Percentiles rank a stretch among this genome's conserved stretches.
These are phyloP conservation scores for Lonicera japonica DNA, from an alignment of 129 eudicot species.

Conservation along the genomic window DNA sequence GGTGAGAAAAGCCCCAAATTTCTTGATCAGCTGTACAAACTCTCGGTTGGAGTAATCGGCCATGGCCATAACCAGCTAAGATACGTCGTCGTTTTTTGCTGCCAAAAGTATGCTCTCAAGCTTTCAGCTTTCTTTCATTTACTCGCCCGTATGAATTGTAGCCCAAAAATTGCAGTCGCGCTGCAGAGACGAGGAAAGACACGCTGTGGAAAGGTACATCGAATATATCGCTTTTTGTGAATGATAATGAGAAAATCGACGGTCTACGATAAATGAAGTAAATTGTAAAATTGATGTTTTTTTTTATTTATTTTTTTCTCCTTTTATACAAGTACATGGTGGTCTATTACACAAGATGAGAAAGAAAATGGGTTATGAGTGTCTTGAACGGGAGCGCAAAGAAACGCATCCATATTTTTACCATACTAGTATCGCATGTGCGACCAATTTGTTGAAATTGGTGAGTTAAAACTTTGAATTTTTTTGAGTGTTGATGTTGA, in stretches of 20 bases:
- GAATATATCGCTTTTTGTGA: background rate
- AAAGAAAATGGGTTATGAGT: no score
- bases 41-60: slow-evolving; percentile 64
- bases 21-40: slow-evolving; percentile 54
- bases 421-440: no score
- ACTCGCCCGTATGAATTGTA: background rate
- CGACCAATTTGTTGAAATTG: no score
- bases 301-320: no score
- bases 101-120: background rate
- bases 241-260: background rate
- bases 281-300: no score
- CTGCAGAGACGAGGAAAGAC: background rate
- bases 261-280: background rate
- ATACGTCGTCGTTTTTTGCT: background rate
- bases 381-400: no score
- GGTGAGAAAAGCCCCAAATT: slow-evolving; percentile 54
- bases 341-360: no score
- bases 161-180: background rate
- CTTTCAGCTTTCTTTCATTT: background rate
- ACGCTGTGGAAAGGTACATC: background rate
- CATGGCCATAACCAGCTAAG: slow-evolving; percentile 29
- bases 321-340: no score
- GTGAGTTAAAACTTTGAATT: no score
- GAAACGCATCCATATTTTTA: no score
- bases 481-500: no score